Base-by-base conservation (phyloP, 495 filamentous ascomycete species). In the Penicillium argentinense region DNA sequence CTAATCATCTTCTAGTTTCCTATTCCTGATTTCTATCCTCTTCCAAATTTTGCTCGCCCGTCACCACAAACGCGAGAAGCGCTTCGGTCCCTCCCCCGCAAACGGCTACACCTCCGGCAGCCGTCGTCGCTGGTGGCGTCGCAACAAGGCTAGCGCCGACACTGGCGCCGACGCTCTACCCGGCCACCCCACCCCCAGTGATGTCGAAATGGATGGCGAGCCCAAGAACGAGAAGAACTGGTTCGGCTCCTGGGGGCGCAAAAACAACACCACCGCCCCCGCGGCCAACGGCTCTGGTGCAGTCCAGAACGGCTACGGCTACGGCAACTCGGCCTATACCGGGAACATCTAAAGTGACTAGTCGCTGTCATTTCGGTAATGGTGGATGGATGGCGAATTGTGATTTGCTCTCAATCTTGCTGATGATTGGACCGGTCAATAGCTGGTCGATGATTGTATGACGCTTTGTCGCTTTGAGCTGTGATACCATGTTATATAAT, bases 51-150 rank as follows among this genome's bases (percentile, higher is more conserved):
- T 76, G 14, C 75, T 89, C 12, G 77, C 78, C 55, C 83, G 84
- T 46, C 74, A 88, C 63, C 86, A 86, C 69, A 79, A 82, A 59
- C 84, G 84, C 58, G 87, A 93, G 72, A 85, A 85, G 67, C 81
- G 85, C 39, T 89, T 83, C 71, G 88, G 87, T 27, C 88, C 89
- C 18, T 78, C 80, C 49, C 87, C 88, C 6, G 74, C 78, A 40
- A 92, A 91, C 75, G 74, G 80, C 62, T 91, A 91, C 72, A 90
- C 87, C 14, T 81, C 77, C 21, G 89, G 87, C 41, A 80, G 69
- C 41, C 75, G 74, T 49, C 75, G 68, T 21, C 62, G 69, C 26
- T 61, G 53, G 67, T 83, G 76, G 73, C 67, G 66, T 44, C 68
- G 66, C 51, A 76, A 68, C 54, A 72, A 71, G 64, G 64, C 69